Conservation (phyloP, 148 eudicot species). For the Cornus suecica region DNA sequence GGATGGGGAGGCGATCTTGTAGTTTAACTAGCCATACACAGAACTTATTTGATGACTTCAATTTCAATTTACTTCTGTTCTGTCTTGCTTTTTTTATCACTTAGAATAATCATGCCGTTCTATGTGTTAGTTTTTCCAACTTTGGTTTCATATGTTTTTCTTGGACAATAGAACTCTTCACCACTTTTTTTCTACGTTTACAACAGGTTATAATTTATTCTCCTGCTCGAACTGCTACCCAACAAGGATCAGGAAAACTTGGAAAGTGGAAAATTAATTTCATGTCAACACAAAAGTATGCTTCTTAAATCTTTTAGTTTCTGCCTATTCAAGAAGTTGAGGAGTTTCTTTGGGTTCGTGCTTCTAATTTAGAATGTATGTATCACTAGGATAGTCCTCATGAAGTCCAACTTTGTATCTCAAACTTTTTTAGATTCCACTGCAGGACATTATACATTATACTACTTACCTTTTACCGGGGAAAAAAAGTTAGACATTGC, state of each 20-base stretch:
- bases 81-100: background rate
- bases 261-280: constrained; percentile 94
- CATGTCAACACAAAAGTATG: constrained; percentile 88
- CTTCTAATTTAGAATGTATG: background rate
- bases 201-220: constrained; percentile 78
- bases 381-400: background rate
- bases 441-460: background rate
- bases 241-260: constrained; percentile 94
- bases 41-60: background rate
- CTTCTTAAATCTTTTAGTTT: constrained; percentile 1
- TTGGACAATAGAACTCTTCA: background rate
- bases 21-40: too few relatives aligned
- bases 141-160: background rate
- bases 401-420: background rate
- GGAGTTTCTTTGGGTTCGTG: background rate
- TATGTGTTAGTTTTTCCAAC: background rate
- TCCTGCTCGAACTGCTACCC: constrained; percentile 86
- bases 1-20: too few relatives aligned
- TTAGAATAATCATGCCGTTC: background rate
- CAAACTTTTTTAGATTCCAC: background rate
- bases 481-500: too few relatives aligned
- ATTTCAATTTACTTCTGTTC: background rate
- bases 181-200: background rate
- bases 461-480: too few relatives aligned
- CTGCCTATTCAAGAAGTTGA: background rate